These are phyloP conservation scores for Euptelea pleiosperma DNA, from an alignment of 164 flowering plant species.

Conservation along the genomic window DNA sequence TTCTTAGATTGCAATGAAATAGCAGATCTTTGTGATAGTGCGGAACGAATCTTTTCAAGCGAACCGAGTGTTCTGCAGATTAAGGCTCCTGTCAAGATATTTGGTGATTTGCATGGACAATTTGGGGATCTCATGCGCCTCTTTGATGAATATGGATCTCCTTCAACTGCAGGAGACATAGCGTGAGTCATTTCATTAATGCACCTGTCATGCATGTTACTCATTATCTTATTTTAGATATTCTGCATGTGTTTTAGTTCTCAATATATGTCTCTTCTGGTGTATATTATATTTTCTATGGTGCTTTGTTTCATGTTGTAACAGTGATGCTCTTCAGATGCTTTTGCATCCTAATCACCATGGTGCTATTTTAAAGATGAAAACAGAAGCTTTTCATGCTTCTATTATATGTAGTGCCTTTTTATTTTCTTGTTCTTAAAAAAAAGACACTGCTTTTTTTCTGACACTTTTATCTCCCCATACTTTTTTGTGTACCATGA, in stretches of 20 bases:
- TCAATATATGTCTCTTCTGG: no score
- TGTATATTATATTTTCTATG: no score
- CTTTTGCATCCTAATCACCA: no score
- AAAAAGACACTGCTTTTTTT: no score
- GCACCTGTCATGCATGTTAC: not conserved
- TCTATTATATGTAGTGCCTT: no score
- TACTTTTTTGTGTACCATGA: no score
- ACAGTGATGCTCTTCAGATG: no score
- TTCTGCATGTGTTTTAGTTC: not conserved
- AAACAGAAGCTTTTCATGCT: no score
- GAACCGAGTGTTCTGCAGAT: slow-evolving; percentile 94
- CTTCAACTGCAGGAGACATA: slow-evolving; percentile 98
- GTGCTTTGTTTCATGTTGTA: no score
- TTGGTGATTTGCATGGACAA: slow-evolving; percentile 99
- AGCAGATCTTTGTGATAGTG: slow-evolving; percentile 96
- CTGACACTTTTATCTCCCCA: no score
- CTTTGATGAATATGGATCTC: slow-evolving; percentile 98
- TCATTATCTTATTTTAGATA: not conserved
- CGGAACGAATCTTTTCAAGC: slow-evolving; percentile 82
- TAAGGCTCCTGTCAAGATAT: slow-evolving; percentile 94
- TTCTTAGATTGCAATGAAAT: slow-evolving; percentile 98
- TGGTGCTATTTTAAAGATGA: no score
- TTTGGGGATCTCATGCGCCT: slow-evolving; percentile 99
- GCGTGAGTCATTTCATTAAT: slow-evolving; percentile 56
- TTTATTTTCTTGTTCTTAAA: no score